A percentile compares a stretch with the other conserved stretches of the same genome.
phyloP scores from a whole-genome alignment of 306 rosid genomes.

The Cyclanthera cordifolia region DNA sequence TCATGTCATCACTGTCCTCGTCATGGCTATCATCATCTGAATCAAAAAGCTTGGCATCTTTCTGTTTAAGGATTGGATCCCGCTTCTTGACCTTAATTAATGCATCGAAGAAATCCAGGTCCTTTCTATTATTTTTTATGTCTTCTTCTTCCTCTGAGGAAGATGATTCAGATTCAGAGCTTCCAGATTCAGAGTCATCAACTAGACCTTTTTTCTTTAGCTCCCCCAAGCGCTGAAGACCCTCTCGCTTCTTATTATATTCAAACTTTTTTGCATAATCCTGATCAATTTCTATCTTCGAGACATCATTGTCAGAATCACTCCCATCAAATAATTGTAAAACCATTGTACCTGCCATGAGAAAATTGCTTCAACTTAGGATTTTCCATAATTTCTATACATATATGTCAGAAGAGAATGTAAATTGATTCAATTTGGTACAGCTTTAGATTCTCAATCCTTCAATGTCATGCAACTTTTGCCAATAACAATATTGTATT shows the following conservation, averaged over 20 bases:
- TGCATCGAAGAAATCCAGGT: constrained; percentile 46
- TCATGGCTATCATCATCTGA: constrained; percentile 27
- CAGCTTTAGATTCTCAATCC: background rate
- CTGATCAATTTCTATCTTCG: constrained; percentile 44
- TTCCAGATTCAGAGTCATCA: constrained; percentile 25
- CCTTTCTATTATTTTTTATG: constrained; percentile 9
- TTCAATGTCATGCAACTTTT: background rate
- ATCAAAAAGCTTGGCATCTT: constrained; percentile 45
- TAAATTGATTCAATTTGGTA: background rate
- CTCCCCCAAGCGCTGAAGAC: constrained; percentile 65
- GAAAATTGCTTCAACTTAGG: background rate
- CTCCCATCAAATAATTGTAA: constrained; percentile 45
- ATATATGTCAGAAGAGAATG: background rate
- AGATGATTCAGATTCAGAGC: constrained; percentile 29
- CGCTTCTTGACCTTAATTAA: constrained; percentile 55
- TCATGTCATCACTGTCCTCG: constrained; percentile 23
- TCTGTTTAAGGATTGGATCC: constrained; percentile 50
- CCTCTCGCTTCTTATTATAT: constrained; percentile 84
- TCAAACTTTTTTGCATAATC: constrained; percentile 37
- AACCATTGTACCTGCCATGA: constrained; percentile 19
- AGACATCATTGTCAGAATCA: constrained; percentile 41
- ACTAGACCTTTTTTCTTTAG: constrained; percentile 61
- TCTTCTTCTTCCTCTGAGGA: constrained; percentile 27
- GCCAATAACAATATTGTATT: background rate
- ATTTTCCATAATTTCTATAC: background rate